These are phyloP conservation scores for Oryza glaberrima DNA, from an alignment of 176 grass and related monocot species.

Conservation along the genomic window DNA sequence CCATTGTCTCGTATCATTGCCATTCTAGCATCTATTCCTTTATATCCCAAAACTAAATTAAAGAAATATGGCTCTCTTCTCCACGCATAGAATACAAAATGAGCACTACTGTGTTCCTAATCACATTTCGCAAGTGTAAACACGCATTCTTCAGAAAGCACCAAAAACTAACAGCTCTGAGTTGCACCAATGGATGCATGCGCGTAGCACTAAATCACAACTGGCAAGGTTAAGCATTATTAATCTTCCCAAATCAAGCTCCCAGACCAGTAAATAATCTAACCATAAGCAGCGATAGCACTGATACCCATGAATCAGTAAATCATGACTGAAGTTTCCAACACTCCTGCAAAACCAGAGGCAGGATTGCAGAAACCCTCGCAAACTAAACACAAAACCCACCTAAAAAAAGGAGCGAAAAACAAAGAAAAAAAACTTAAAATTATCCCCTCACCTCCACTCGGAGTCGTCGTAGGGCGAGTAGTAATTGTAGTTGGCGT, in stretches of 20 bases:
- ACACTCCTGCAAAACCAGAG: background rate
- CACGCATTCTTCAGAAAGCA: background rate
- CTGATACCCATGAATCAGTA: no score
- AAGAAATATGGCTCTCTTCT: background rate
- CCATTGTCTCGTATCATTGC: background rate
- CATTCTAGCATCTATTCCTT: background rate
- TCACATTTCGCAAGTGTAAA: background rate
- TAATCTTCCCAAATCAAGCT: background rate
- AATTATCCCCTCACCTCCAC: constrained; percentile 57
- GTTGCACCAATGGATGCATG: background rate
- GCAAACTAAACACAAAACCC: background rate
- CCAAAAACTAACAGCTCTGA: background rate
- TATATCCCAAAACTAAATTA: background rate
- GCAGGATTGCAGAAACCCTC: background rate
- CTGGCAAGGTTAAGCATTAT: background rate
- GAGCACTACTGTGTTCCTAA: background rate
- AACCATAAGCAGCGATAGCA: background rate
- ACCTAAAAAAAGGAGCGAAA: background rate
- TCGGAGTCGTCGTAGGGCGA: constrained; percentile 69
- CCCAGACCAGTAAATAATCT: background rate
- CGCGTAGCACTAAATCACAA: background rate
- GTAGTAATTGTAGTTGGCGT: constrained; percentile 69
- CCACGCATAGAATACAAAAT: background rate
- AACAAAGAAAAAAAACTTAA: background rate
- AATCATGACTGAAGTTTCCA: background rate